Evolutionary conservation across 768 basidiomycete genomes (phyloP).

Genomic region (Suillus ampliporus): DNA sequence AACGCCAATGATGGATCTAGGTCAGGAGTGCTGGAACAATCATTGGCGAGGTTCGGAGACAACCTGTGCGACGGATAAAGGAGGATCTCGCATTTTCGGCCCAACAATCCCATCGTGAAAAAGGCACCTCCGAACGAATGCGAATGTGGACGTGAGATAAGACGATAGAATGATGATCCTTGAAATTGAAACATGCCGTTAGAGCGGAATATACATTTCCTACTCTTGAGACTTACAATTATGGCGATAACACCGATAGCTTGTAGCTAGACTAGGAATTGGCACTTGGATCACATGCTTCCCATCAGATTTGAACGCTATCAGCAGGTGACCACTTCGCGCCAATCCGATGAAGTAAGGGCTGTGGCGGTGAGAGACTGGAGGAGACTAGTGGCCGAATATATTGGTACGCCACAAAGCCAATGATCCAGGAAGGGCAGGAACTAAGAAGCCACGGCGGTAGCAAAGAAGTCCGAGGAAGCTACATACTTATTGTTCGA

Average conservation of each 20-base stretch:
- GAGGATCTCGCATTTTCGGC: slow-evolving; percentile 23
- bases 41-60: slow-evolving; percentile 7
- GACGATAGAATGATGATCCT: neutral
- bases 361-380: slow-evolving; percentile 23
- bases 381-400: slow-evolving; percentile 18
- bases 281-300: neutral
- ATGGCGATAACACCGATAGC: neutral
- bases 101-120: slow-evolving; percentile 15
- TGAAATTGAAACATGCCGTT: slow-evolving; percentile 3
- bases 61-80: slow-evolving; percentile 19
- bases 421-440: slow-evolving; percentile 22
- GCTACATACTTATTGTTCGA: slow-evolving; percentile 22
- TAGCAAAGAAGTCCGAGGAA: slow-evolving; percentile 42
- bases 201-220: neutral
- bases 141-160: slow-evolving; percentile 9
- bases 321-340: slow-evolving; percentile 1
- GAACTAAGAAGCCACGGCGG: slow-evolving; percentile 39
- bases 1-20: slow-evolving; percentile 16
- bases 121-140: slow-evolving; percentile 9
- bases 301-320: slow-evolving; percentile 3
- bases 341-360: slow-evolving; percentile 9
- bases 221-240: neutral
- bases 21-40: slow-evolving; percentile 16
- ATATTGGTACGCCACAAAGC: slow-evolving; percentile 37
- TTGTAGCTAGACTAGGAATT: neutral